Base-by-base conservation (phyloP, 202 grass and related monocot genomes). In the Elaeis oleifera region DNA sequence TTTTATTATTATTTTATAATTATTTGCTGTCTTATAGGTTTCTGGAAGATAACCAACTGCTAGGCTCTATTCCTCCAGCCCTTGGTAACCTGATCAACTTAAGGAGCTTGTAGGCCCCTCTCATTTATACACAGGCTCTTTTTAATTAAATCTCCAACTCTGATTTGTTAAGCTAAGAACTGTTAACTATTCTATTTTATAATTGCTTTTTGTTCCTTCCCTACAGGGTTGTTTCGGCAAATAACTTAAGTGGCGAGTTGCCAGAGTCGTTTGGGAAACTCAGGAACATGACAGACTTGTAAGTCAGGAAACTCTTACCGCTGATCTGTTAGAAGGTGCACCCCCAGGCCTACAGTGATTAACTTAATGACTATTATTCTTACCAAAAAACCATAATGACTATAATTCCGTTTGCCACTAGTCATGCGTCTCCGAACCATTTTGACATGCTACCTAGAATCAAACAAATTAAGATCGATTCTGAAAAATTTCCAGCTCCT, bases 191-290 rank as follows among this genome's bases (percentile, higher is more conserved):
- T 44, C 0, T 31, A 31, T 31, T 61, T 75, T 70, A 73, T 63
- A 20, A 36, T 63, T 85, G 59, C 62, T 76, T 53, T 18, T 66
- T 77, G 64, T 13, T 44, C 36, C 80, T 72, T 56, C 0, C 9
- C 73, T 83, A 65, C 77, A 96, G 87, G 76, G 78, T 91, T 68
- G 85, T 83, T 75, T 85, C 82, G 74, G 87, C 81, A 58, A 96
- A 96, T 85, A 72, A 91, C 54, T 75, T 96, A 79, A 96, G 64
- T 71, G 92, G 92, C 67, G 92, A 91, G 77, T 81, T 66, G 11
- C 63, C 63, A 2, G 16, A 17, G 18, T 6, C 16, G 17, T 17
- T 66, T 26, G 63, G 50, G 0, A 53, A 66, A 16, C 63, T 66
- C 23, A 83, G 69, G 78, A 89, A 90, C 55, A 61, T 96, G 63